phyloP scores from a whole-genome alignment of 352 stramenopile species.

The Sclerospora graminicola region DNA sequence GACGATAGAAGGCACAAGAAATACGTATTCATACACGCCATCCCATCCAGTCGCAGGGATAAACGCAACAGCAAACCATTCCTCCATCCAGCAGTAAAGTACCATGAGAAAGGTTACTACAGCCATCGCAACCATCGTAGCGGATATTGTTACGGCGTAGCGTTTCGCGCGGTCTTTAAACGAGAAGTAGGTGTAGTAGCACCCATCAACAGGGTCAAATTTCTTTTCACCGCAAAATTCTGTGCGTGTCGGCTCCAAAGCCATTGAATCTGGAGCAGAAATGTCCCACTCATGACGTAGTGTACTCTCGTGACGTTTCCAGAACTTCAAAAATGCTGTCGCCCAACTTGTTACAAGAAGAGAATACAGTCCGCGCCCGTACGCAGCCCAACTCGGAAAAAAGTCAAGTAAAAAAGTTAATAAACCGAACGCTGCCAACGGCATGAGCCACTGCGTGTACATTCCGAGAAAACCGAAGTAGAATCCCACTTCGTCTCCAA shows the following conservation, averaged over 20 bases:
- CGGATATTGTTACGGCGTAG: conserved; percentile 59
- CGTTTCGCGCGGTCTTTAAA: conserved; percentile 67
- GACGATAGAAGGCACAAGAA: conserved; percentile 49
- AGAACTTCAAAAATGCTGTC: conserved; percentile 86
- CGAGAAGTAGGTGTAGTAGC: conserved; percentile 75
- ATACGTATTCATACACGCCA: conserved; percentile 57
- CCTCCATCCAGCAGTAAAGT: conserved; percentile 70
- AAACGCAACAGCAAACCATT: conserved; percentile 52
- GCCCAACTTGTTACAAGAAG: conserved; percentile 87
- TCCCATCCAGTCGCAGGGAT: conserved; percentile 52
- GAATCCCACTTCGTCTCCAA: conserved; percentile 89
- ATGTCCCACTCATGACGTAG: conserved; percentile 85
- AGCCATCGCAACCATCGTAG: conserved; percentile 57
- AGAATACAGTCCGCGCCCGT: conserved; percentile 75
- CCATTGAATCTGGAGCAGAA: conserved; percentile 23
- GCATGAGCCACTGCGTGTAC: conserved; percentile 91
- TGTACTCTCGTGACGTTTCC: conserved; percentile 83
- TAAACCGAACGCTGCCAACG: conserved; percentile 79
- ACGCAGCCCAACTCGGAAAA: conserved; percentile 36
- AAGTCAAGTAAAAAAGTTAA: conserved; percentile 84
- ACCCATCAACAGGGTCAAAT: conserved; percentile 73
- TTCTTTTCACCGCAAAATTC: conserved; percentile 65
- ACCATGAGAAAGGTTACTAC: conserved; percentile 72
- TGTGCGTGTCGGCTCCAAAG: conserved; percentile 40
- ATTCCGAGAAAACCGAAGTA: conserved; percentile 97